Percentiles rank a stretch among this genome's conserved stretches.
phyloP scores from a whole-genome alignment of 306 rosid species.

The Vachellia pachyceras region DNA sequence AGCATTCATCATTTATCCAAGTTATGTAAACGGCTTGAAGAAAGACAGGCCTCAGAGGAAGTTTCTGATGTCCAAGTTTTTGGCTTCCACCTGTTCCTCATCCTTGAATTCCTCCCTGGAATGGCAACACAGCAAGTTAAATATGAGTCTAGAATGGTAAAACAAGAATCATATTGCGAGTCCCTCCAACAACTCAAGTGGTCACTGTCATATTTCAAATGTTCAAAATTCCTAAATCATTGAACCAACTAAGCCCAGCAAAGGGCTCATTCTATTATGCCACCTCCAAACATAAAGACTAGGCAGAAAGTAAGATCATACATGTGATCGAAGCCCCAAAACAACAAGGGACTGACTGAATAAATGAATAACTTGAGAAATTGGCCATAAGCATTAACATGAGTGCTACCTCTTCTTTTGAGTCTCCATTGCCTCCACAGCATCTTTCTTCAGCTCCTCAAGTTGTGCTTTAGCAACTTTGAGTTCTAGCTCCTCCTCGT shows the following conservation, averaged over 20 bases:
- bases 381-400: not conserved
- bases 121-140: conserved; percentile 30
- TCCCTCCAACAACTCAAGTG: conserved; percentile 1
- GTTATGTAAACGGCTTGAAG: conserved; percentile 35
- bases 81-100: conserved; percentile 62
- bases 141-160: conserved; percentile 10
- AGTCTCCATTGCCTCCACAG: conserved; percentile 89
- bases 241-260: not conserved
- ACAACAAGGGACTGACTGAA: conserved; percentile 12
- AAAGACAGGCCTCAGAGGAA: conserved; percentile 53
- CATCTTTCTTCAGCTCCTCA: conserved; percentile 85
- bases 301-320: conserved; percentile 7
- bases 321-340: conserved; percentile 7
- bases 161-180: not conserved
- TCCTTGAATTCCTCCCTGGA: conserved; percentile 98
- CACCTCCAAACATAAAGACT: conserved; percentile 16
- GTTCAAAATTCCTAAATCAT: conserved; percentile 7
- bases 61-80: conserved; percentile 90
- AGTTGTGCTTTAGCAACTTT: conserved; percentile 83
- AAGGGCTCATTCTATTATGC: conserved; percentile 15
- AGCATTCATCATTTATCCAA: conserved; percentile 49
- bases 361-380: not conserved
- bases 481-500: conserved; percentile 81
- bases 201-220: not conserved
- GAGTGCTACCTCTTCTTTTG: conserved; percentile 71